These are phyloP conservation scores for Cucurbita pepo DNA, from an alignment of 306 rosid genomes.

Conservation along the genomic window DNA sequence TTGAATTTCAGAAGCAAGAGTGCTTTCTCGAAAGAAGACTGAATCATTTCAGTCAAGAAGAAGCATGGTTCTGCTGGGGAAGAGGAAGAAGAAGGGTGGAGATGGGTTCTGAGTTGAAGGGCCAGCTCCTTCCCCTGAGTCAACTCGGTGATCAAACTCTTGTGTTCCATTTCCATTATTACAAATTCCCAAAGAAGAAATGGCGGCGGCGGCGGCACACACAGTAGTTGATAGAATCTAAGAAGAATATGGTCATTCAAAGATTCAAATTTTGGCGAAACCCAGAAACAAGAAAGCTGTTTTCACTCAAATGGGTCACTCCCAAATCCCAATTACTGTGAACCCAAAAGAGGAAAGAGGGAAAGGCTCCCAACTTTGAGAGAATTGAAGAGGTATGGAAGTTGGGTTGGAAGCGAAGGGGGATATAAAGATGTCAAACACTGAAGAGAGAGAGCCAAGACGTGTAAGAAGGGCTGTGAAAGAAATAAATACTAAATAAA, in stretches of 20 bases:
- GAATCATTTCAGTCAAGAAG: slow-evolving; percentile 28
- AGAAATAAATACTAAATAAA: too few relatives aligned
- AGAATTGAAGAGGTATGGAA: neutral
- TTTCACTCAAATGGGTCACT: neutral
- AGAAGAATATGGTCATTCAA: neutral
- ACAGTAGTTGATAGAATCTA: neutral
- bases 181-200: neutral
- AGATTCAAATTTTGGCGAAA: too few relatives aligned
- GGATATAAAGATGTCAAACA: neutral
- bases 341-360: neutral
- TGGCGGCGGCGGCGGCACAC: too few relatives aligned
- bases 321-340: neutral
- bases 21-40: slow-evolving; percentile 27
- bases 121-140: slow-evolving; percentile 36
- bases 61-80: slow-evolving; percentile 5
- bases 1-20: slow-evolving; percentile 15
- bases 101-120: slow-evolving; percentile 22
- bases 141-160: slow-evolving; percentile 26
- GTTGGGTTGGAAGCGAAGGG: slow-evolving; percentile 4
- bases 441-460: neutral
- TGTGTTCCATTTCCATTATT: slow-evolving; percentile 3
- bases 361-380: neutral
- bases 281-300: too few relatives aligned
- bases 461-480: neutral
- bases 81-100: slow-evolving; percentile 14